These are phyloP conservation scores for Xerocomellus chrysenteron DNA, from an alignment of 768 basidiomycete genomes.

Conservation along the genomic window DNA sequence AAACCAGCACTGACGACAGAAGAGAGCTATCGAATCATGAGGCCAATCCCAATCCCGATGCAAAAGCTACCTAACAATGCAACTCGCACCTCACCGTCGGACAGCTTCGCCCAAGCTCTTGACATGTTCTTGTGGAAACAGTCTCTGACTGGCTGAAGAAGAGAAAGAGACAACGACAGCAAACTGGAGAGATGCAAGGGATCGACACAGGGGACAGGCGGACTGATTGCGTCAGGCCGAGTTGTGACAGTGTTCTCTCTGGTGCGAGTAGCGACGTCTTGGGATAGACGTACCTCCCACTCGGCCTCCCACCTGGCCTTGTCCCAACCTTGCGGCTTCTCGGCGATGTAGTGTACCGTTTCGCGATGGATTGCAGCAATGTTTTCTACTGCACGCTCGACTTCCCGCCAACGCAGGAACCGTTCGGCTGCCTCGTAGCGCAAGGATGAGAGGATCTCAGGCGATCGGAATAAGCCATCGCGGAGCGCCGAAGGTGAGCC, in stretches of 20 bases:
- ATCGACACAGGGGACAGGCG: constrained; percentile 44
- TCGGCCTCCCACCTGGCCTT: constrained; percentile 67
- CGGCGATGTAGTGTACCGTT: constrained; percentile 18
- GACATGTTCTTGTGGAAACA: constrained; percentile 26
- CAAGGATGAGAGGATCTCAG: constrained; percentile 55
- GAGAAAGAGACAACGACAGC: constrained; percentile 57
- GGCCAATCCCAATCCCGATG: constrained; percentile 44
- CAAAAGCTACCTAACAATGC: constrained; percentile 43
- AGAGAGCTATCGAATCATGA: constrained; percentile 30
- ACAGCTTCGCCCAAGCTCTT: constrained; percentile 24
- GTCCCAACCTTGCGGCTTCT: constrained; percentile 44
- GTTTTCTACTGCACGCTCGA: constrained; percentile 54
- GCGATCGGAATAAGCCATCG: constrained; percentile 60
- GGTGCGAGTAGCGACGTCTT: constrained; percentile 54
- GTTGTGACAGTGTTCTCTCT: constrained; percentile 39
- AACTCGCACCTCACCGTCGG: constrained; percentile 30
- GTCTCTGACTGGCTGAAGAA: constrained; percentile 47
- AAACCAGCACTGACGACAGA: neutral
- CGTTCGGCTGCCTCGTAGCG: constrained; percentile 67
- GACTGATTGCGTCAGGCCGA: constrained; percentile 13
- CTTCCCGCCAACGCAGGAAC: constrained; percentile 71
- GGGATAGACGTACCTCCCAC: constrained; percentile 60
- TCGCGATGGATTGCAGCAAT: constrained; percentile 36
- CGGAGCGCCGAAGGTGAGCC: constrained; percentile 51
- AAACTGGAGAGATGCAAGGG: constrained; percentile 68